phyloP scores from a whole-genome alignment of 305 asterid species.

The Fraxinus xanthoxyloides region DNA sequence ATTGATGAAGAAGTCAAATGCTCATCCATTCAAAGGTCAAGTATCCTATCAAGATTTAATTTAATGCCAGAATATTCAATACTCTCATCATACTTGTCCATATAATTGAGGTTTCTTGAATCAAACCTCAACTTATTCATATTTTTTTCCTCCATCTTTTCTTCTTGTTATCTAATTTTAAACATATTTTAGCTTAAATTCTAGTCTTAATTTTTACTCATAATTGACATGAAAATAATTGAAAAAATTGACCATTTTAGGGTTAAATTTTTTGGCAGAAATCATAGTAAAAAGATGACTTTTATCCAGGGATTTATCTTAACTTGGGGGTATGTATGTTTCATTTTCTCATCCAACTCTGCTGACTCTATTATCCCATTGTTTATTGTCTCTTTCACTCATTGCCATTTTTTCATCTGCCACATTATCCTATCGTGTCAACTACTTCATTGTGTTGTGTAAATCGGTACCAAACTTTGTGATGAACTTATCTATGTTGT shows the following conservation, averaged over 20 bases:
- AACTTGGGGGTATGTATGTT: slow-evolving; percentile 1
- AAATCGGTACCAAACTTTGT: slow-evolving; percentile 28
- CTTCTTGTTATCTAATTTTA: not conserved
- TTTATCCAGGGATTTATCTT: slow-evolving; percentile 19
- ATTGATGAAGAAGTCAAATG: not conserved
- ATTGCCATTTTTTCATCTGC: slow-evolving; percentile 7
- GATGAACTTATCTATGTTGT: not conserved
- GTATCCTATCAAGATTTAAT: not conserved
- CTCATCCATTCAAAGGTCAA: not conserved
- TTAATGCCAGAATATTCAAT: not conserved
- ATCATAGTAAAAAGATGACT: not conserved
- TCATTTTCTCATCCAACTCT: slow-evolving; percentile 25
- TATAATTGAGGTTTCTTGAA: not conserved
- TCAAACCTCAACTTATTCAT: not conserved
- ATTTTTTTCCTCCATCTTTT: not conserved
- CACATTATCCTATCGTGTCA: slow-evolving; percentile 10
- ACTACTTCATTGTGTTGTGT: slow-evolving; percentile 14
- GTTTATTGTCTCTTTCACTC: slow-evolving; percentile 27
- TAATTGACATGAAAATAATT: not conserved
- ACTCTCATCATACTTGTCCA: not conserved
- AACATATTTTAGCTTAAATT: not conserved
- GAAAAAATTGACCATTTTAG: not conserved
- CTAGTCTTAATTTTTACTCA: not conserved
- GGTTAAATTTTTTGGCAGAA: not conserved
- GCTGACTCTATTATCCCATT: slow-evolving; percentile 20